phyloP scores from a whole-genome alignment of 208 protist species.

The Wallacemonas sp. region DNA sequence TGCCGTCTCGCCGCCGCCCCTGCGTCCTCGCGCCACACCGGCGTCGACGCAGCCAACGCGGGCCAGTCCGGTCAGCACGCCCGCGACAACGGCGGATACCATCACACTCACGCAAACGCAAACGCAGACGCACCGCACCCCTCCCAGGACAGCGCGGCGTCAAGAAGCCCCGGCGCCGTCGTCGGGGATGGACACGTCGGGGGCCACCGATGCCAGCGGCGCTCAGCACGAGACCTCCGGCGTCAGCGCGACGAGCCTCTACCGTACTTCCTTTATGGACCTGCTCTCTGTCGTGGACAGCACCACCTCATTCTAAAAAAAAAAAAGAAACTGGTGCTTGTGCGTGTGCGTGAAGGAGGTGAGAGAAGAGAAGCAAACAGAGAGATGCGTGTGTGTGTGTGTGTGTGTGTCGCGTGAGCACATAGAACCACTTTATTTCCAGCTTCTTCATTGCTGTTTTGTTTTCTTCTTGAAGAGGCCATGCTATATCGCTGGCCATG shows the following conservation, averaged over 20 bases:
- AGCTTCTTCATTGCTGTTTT: no score
- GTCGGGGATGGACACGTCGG: background rate
- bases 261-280: conserved; percentile 22
- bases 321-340: no score
- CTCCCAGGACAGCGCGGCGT: background rate
- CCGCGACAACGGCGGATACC: background rate
- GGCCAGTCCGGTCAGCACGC: background rate
- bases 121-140: conserved; percentile 3
- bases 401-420: no score
- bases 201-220: background rate
- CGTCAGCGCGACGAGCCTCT: conserved; percentile 16
- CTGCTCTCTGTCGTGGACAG: conserved; percentile 22
- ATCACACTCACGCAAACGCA: no score
- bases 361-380: background rate
- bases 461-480: no score
- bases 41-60: background rate
- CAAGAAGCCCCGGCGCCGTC: background rate
- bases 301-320: conserved; percentile 16
- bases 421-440: no score
- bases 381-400: no score
- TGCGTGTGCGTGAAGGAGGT: no score
- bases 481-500: no score
- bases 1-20: no score
- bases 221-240: background rate
- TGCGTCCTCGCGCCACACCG: background rate